Conservation (phyloP, 176 grass and related monocot species). For the Triticum urartu region DNA sequence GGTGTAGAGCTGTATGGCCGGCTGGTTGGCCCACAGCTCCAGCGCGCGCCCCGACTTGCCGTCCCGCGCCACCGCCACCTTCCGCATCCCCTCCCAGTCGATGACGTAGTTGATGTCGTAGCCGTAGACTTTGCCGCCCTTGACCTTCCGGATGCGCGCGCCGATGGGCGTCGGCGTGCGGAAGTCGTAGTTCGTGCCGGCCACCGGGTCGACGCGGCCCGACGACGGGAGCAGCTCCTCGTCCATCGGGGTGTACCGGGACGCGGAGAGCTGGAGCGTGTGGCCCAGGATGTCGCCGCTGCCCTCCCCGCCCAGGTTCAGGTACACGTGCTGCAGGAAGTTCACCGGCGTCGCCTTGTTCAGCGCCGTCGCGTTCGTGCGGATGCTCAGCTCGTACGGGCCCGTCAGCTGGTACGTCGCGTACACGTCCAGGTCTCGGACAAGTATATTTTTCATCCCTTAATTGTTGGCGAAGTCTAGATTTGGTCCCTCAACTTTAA, state of each 20-base stretch:
- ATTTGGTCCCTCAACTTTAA: no score
- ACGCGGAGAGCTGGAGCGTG: conserved; percentile 61
- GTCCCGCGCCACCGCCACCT: conserved; percentile 43
- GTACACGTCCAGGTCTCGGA: conserved; percentile 59
- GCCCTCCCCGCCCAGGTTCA: conserved; percentile 65
- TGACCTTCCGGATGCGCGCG: conserved; percentile 49
- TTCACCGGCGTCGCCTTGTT: conserved; percentile 80
- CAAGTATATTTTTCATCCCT: no score
- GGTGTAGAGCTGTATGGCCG: conserved; percentile 73
- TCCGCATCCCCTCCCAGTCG: conserved; percentile 41
- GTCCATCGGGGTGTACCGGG: conserved; percentile 44
- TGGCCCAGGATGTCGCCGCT: conserved; percentile 64
- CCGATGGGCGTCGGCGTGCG: conserved; percentile 37
- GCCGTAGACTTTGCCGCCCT: conserved; percentile 28
- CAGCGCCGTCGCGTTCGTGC: conserved; percentile 37
- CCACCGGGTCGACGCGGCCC: conserved; percentile 42
- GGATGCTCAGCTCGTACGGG: conserved; percentile 22
- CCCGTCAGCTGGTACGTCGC: conserved; percentile 67
- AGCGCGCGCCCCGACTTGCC: conserved; percentile 40
- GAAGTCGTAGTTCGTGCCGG: conserved; percentile 70
- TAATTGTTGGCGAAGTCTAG: no score
- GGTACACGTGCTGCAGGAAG: conserved; percentile 65
- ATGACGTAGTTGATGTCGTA: conserved; percentile 78
- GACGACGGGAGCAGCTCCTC: conserved; percentile 54
- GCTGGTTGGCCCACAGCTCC: conserved; percentile 74